These are phyloP conservation scores for Paxillus ammoniavirescens DNA, from an alignment of 768 basidiomycete genomes.

Conservation along the genomic window DNA sequence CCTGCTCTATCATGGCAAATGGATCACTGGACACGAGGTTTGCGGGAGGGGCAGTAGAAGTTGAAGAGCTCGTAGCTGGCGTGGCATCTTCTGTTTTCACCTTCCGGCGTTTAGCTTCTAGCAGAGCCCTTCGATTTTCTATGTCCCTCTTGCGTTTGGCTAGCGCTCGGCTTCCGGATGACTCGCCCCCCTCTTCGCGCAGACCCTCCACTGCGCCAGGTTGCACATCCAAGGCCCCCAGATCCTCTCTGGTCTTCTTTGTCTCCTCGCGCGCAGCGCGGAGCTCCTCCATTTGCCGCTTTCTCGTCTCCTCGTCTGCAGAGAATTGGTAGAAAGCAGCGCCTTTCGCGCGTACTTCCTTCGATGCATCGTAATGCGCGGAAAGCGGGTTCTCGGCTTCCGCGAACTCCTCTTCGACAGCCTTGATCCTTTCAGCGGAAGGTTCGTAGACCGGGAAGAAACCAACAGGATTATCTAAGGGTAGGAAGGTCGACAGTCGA, in stretches of 20 bases:
- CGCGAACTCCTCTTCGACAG: conserved; percentile 65
- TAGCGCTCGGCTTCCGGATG: conserved; percentile 45
- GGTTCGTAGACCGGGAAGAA: conserved; percentile 90
- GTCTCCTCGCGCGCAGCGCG: conserved; percentile 69
- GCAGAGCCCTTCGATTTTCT: conserved; percentile 56
- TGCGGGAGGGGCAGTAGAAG: not conserved
- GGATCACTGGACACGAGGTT: conserved; percentile 38
- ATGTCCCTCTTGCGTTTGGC: conserved; percentile 75
- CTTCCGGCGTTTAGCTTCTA: conserved; percentile 72
- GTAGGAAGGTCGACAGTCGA: conserved; percentile 1
- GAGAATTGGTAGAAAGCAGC: conserved; percentile 94
- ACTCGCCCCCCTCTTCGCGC: conserved; percentile 37
- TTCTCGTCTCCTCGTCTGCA: conserved; percentile 74
- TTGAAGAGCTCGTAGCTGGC: not conserved
- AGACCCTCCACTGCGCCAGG: conserved; percentile 82
- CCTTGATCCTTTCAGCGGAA: conserved; percentile 73
- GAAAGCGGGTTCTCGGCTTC: conserved; percentile 70
- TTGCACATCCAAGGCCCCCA: conserved; percentile 56
- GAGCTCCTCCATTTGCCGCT: conserved; percentile 81
- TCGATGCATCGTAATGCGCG: conserved; percentile 77
- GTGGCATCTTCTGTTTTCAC: conserved; percentile 20
- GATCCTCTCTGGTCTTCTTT: conserved; percentile 53
- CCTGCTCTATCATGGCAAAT: conserved; percentile 48
- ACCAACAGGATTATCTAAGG: conserved; percentile 72
- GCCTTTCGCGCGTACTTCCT: conserved; percentile 84